Conservation (phyloP, 805 yeast species). For the Ogataea trehaloabstinens region DNA sequence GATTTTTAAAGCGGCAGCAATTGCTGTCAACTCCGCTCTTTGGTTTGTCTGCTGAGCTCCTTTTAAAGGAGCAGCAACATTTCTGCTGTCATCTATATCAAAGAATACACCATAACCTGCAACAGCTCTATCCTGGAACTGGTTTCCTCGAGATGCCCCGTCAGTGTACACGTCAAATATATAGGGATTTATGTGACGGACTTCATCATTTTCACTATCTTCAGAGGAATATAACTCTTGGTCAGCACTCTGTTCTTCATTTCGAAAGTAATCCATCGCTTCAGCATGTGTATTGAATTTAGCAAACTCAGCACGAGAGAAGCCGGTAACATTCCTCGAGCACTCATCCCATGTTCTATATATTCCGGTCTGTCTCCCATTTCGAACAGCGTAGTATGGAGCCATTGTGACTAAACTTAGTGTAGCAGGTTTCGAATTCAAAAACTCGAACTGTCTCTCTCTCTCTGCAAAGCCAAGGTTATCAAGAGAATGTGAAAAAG, state of each 20-base stretch:
- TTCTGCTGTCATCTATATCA: constrained; percentile 53
- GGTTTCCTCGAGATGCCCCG: constrained; percentile 72
- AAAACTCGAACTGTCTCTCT: background rate
- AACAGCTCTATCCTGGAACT: constrained; percentile 33
- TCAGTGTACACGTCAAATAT: constrained; percentile 58
- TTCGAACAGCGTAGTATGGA: constrained; percentile 51
- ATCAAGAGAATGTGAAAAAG: no score
- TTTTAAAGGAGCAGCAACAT: constrained; percentile 51
- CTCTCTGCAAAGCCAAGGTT: no score
- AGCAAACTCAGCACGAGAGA: constrained; percentile 53
- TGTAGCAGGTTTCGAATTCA: no score
- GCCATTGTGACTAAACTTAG: background rate
- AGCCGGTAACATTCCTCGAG: constrained; percentile 52
- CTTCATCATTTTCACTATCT: background rate
- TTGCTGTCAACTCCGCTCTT: constrained; percentile 75
- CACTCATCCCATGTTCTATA: constrained; percentile 60
- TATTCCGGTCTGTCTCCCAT: constrained; percentile 56
- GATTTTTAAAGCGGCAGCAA: constrained; percentile 49
- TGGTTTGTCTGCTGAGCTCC: constrained; percentile 65
- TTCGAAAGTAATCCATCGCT: constrained; percentile 45
- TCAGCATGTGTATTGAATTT: constrained; percentile 46
- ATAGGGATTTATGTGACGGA: background rate
- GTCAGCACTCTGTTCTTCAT: constrained; percentile 3
- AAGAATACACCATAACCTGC: constrained; percentile 80
- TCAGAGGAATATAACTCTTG: background rate